phyloP scores from a whole-genome alignment of 148 eudicot genomes.

The Bassia scoparia region DNA sequence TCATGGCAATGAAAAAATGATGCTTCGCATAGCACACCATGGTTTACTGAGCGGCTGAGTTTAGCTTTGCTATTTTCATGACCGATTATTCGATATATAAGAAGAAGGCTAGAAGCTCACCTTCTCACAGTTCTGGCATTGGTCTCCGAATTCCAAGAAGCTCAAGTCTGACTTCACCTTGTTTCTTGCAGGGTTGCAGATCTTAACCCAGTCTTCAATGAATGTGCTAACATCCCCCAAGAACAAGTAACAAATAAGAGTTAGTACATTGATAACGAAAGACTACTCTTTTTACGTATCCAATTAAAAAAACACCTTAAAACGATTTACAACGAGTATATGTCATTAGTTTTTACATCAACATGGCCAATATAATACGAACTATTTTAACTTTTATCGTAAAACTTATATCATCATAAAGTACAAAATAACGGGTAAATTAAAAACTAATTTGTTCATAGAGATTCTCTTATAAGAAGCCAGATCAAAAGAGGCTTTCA shows the following conservation, averaged over 20 bases:
- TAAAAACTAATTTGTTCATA: no score
- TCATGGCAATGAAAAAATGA: neutral
- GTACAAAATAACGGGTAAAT: no score
- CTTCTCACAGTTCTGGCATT: constrained; percentile 68
- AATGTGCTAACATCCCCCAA: constrained; percentile 39
- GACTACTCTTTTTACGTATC: no score
- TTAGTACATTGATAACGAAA: neutral
- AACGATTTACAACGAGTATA: no score
- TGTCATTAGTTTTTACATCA: no score
- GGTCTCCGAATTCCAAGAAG: constrained; percentile 43
- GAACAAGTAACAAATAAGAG: constrained; percentile 14
- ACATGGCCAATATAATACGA: no score
- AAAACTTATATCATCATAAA: no score
- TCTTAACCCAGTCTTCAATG: constrained; percentile 92
- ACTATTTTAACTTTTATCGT: no score
- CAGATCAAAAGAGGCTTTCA: neutral
- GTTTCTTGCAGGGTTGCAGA: constrained; percentile 55
- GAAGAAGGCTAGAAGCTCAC: constrained; percentile 18
- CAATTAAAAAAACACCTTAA: no score
- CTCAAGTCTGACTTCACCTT: constrained; percentile 43
- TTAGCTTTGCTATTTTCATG: neutral
- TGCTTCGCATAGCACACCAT: neutral
- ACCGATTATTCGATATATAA: neutral
- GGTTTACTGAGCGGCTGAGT: neutral
- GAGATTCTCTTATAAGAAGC: neutral